Evolutionary conservation across 345 rosid species (phyloP), one percentile per base, ranked within the genome.

Genomic region (Kandelia obovata): DNA sequence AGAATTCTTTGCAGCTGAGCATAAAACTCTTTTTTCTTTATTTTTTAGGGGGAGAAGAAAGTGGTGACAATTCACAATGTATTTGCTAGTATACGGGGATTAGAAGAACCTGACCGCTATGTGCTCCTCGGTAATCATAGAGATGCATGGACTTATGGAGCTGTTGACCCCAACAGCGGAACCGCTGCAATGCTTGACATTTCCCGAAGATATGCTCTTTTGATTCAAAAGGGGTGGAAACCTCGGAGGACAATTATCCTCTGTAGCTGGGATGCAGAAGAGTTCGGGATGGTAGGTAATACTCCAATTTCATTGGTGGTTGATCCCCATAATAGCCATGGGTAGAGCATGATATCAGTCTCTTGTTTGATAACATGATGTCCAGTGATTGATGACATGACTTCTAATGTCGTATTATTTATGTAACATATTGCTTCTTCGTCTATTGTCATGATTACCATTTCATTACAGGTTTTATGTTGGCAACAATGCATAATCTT

Each of bases 131-230:
- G 96, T 9, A 95, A 95, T 71, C 99, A 92, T 75, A 82, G 98
- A 73, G 99, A 95, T 80, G 96, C 96, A 47, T 95, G 99, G 99
- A 86, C 98, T 0, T 95, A 92, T 72, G 99, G 99, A 79, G 99
- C 98, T 49, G 93, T 95, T 46, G 99, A 95, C 78, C 98, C 99
- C 25, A 92, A 90, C 79, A 95, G 99, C 67, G 99, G 99, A 46
- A 95, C 99, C 62, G 90, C 99, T 64, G 91, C 90, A 11, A 85
- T 95, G 58, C 98, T 95, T 55, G 99, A 95, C 76, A 83, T 95
- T 81, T 87, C 94, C 56, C 81, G 96, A 19, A 63, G 99, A 63
- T 92, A 83, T 61, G 63, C 91, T 70, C 73, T 80, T 52, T 78
- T 95, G 84, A 78, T 83, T 80, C 81, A 65, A 58, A 80, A 67